phyloP scores from a whole-genome alignment of 345 rosid genomes.

The Aethionema arabicum region DNA sequence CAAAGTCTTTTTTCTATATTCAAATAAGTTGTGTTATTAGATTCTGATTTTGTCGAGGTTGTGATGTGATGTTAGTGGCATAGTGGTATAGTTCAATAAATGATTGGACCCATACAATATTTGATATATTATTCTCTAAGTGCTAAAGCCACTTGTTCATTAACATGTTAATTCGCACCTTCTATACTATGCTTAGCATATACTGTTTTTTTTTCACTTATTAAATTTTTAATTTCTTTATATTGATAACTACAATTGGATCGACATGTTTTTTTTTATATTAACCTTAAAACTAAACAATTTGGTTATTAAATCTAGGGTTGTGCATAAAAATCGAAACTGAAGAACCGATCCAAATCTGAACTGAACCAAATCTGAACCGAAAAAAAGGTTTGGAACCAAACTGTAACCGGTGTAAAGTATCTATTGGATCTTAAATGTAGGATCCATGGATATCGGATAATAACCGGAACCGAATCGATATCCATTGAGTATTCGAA shows the following conservation, averaged over 20 bases:
- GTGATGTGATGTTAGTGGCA: conserved; percentile 22
- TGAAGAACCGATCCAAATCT: too few relatives aligned
- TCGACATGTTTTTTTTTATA: not conserved
- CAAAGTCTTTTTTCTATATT: not conserved
- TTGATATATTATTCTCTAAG: not conserved
- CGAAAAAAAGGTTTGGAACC: too few relatives aligned
- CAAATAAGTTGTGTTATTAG: not conserved
- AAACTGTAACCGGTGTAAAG: too few relatives aligned
- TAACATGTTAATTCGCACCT: conserved; percentile 17
- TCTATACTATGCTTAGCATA: conserved; percentile 19
- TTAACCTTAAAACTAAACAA: not conserved
- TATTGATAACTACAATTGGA: not conserved
- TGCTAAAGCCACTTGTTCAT: conserved; percentile 13
- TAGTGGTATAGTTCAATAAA: not conserved
- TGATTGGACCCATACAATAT: conserved; percentile 1
- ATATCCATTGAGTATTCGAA: too few relatives aligned
- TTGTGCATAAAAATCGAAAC: too few relatives aligned
- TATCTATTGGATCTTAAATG: too few relatives aligned
- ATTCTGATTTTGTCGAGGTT: conserved; percentile 1
- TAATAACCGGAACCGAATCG: too few relatives aligned
- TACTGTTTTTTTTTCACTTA: not conserved
- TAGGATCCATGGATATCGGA: too few relatives aligned
- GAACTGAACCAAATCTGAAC: too few relatives aligned
- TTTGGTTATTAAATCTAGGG: not conserved
- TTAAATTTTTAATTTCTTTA: not conserved